A percentile compares a stretch with the other conserved stretches of the same genome.
These are phyloP conservation scores for Aspergillus campestris DNA, from an alignment of 495 filamentous ascomycete species.

Conservation along the genomic window DNA sequence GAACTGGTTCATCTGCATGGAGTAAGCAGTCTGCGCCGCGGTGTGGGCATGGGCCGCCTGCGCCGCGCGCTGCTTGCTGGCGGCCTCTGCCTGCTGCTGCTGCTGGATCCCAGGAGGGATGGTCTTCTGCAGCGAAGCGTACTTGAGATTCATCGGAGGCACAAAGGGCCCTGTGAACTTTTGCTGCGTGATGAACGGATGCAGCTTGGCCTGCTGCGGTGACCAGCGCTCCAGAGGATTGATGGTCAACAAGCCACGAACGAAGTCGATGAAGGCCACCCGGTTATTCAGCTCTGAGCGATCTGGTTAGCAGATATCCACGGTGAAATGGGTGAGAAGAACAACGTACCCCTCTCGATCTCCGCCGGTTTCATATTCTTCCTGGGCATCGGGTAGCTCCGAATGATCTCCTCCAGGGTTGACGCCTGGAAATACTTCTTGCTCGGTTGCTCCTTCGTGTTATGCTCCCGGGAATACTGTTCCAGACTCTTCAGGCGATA, in stretches of 20 bases:
- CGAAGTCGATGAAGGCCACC: slow-evolving; percentile 98
- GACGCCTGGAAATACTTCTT: slow-evolving; percentile 98
- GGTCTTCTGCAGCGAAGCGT: slow-evolving; percentile 71
- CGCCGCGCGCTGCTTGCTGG: slow-evolving; percentile 76
- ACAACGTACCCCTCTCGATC: slow-evolving; percentile 77
- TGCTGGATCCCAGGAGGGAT: slow-evolving; percentile 95
- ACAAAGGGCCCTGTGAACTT: slow-evolving; percentile 95
- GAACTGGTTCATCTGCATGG: slow-evolving; percentile 55
- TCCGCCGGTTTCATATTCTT: slow-evolving; percentile 99
- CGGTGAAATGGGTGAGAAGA: neutral
- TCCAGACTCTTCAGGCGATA: slow-evolving; percentile 96
- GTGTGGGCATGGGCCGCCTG: slow-evolving; percentile 57
- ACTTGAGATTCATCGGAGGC: slow-evolving; percentile 94
- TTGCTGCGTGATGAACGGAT: slow-evolving; percentile 98
- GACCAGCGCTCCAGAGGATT: slow-evolving; percentile 98
- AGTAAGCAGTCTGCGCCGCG: slow-evolving; percentile 40
- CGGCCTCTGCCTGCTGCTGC: slow-evolving; percentile 86
- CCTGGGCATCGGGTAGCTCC: slow-evolving; percentile 92
- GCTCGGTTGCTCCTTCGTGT: slow-evolving; percentile 95
- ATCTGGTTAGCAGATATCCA: slow-evolving; percentile 15
- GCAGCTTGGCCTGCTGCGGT: slow-evolving; percentile 92
- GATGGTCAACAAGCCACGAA: slow-evolving; percentile 88
- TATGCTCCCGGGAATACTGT: slow-evolving; percentile 89
- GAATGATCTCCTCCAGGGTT: slow-evolving; percentile 92
- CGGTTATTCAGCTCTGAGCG: slow-evolving; percentile 90